Percentiles rank a stretch among this genome's conserved stretches.
Evolutionary conservation across 1,284 basidiomycete genomes (phyloP).

Genomic region (Rhodotorula sp.): DNA sequence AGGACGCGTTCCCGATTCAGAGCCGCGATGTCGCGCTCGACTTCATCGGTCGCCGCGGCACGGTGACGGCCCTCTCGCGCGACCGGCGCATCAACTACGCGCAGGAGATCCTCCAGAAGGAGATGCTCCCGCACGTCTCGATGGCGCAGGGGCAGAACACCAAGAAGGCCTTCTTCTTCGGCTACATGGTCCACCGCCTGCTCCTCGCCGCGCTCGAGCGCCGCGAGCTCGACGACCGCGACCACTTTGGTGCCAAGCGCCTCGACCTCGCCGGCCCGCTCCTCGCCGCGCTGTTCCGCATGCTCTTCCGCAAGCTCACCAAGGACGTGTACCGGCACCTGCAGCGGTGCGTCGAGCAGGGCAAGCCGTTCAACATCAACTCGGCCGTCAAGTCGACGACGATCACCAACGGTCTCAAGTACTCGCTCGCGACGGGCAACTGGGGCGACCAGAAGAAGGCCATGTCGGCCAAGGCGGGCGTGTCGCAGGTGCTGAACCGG

Average conservation of each 20-base stretch:
- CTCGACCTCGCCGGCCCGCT: constrained; percentile 94
- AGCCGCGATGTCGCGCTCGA: constrained; percentile 92
- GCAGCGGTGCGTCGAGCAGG: constrained; percentile 94
- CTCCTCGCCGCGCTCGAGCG: constrained; percentile 90
- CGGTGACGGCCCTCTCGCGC: constrained; percentile 86
- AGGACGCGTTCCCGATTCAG: constrained; percentile 97
- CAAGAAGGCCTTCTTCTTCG: constrained; percentile 99
- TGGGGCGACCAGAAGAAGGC: constrained; percentile 99
- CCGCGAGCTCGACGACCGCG: constrained; percentile 95
- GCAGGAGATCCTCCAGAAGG: constrained; percentile 97
- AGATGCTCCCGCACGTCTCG: constrained; percentile 97
- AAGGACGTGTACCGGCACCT: constrained; percentile 96
- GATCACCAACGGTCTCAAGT: constrained; percentile 97
- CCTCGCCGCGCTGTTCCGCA: constrained; percentile 92
- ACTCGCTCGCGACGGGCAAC: constrained; percentile 97
- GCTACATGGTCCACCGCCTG: constrained; percentile 99
- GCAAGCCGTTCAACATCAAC: constrained; percentile 91
- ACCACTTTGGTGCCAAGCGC: constrained; percentile 99
- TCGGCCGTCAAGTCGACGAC: constrained; percentile 93
- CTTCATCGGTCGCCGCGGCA: constrained; percentile 97
- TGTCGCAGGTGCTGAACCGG: constrained; percentile 97
- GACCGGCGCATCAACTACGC: constrained; percentile 94
- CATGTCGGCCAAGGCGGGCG: constrained; percentile 96
- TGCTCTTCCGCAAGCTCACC: constrained; percentile 95
- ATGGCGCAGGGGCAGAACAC: constrained; percentile 95